These are phyloP conservation scores for Penicillium goetzii DNA, from an alignment of 495 filamentous ascomycete species.

Conservation along the genomic window DNA sequence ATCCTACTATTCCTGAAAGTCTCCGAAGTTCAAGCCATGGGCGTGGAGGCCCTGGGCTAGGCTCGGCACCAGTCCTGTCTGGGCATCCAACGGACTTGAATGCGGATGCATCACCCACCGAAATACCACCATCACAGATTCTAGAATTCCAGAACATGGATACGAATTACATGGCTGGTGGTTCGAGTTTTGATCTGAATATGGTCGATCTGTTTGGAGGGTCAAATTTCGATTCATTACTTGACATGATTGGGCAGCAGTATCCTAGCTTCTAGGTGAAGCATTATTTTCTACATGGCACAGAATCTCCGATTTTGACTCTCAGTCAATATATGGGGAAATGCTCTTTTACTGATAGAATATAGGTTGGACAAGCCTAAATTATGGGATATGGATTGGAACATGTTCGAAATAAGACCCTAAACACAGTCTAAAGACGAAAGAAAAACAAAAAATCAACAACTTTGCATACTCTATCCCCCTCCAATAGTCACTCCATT, in stretches of 20 bases:
- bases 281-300: not conserved
- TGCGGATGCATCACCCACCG: not conserved
- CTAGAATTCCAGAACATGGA: constrained; percentile 22
- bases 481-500: not conserved
- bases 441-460: not conserved
- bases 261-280: constrained; percentile 38
- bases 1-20: not conserved
- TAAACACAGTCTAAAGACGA: not conserved
- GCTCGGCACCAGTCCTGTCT: not conserved
- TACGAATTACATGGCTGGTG: constrained; percentile 16
- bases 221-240: constrained; percentile 41
- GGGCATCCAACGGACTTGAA: not conserved
- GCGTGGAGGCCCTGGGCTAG: not conserved
- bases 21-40: not conserved
- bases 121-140: constrained; percentile 11
- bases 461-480: not conserved
- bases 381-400: too few relatives aligned
- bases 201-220: constrained; percentile 47
- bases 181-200: constrained; percentile 41
- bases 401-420: too few relatives aligned
- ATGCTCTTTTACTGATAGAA: not conserved
- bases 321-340: not conserved
- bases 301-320: not conserved
- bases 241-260: constrained; percentile 46
- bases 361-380: not conserved